A percentile compares a stretch with the other conserved stretches of the same genome.
These are phyloP conservation scores for Colletotrichum shisoi DNA, from an alignment of 2,329 filamentous ascomycete species.

Conservation along the genomic window DNA sequence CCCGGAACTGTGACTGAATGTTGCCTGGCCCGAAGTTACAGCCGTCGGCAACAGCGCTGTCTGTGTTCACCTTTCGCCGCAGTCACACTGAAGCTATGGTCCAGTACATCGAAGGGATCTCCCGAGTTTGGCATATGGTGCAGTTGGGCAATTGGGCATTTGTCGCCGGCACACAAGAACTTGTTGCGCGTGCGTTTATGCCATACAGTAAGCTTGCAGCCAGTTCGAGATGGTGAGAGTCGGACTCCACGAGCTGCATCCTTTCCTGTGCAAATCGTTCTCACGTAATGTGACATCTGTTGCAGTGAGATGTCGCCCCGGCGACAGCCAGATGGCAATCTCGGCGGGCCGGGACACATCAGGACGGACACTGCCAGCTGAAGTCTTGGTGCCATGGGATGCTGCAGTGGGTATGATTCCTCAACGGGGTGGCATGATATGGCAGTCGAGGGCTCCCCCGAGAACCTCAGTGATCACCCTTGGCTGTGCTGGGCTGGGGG, in stretches of 20 bases:
- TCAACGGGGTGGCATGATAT: slow-evolving; percentile 2
- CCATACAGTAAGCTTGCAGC: neutral
- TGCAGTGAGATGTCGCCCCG: neutral
- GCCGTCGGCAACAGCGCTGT: slow-evolving; percentile 9
- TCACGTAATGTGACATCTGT: neutral
- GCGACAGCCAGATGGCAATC: neutral
- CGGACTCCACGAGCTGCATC: neutral
- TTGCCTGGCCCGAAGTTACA: slow-evolving; percentile 6
- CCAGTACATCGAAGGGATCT: neutral
- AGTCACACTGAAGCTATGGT: neutral
- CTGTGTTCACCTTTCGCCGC: neutral
- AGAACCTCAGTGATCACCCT: no score
- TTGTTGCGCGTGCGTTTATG: neutral
- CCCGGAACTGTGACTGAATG: slow-evolving; percentile 8
- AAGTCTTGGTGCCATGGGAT: neutral
- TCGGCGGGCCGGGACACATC: neutral
- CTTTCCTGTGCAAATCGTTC: neutral
- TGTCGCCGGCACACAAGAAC: neutral
- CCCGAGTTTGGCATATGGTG: neutral
- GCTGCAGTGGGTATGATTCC: neutral
- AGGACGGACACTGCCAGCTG: neutral
- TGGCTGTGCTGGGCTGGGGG: neutral
- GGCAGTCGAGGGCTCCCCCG: neutral
- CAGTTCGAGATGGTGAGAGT: neutral
- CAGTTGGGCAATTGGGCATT: neutral